Conservation (phyloP, 2,329 filamentous ascomycete genomes). For the Aspergillus sp. region DNA sequence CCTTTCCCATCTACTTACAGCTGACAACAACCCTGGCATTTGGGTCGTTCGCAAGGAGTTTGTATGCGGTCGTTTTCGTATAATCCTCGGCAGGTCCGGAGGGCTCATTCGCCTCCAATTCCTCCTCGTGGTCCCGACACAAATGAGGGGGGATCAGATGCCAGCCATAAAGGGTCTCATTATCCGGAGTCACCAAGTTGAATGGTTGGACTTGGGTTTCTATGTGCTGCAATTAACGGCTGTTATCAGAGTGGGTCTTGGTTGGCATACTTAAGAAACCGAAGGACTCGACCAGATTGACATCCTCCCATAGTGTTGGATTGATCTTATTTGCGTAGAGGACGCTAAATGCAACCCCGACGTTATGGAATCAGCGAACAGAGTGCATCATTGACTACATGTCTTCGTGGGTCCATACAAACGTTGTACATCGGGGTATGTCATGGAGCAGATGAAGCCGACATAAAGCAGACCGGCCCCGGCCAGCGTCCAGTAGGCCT, state of each 20-base stretch:
- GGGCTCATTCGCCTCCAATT: slow-evolving; percentile 54
- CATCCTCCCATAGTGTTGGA: slow-evolving; percentile 68
- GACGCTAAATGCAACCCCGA: slow-evolving; percentile 53
- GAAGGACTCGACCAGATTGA: slow-evolving; percentile 76
- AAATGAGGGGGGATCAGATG: slow-evolving; percentile 79
- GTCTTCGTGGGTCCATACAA: slow-evolving; percentile 57
- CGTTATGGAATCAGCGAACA: background rate
- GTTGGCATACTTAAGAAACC: slow-evolving; percentile 74
- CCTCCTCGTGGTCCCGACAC: slow-evolving; percentile 69
- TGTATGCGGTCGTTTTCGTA: slow-evolving; percentile 49
- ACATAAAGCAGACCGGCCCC: slow-evolving; percentile 65
- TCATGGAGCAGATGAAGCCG: slow-evolving; percentile 63
- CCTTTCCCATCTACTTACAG: slow-evolving; percentile 39
- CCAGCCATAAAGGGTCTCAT: slow-evolving; percentile 81
- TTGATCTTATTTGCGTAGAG: slow-evolving; percentile 82
- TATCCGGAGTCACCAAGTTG: slow-evolving; percentile 70
- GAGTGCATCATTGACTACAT: background rate
- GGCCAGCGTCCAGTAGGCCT: slow-evolving; percentile 57
- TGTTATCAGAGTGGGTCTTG: background rate
- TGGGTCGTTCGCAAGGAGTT: slow-evolving; percentile 51
- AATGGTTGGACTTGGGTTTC: slow-evolving; percentile 90
- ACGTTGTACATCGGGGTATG: slow-evolving; percentile 72
- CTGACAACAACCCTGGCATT: slow-evolving; percentile 56
- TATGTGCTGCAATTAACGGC: slow-evolving; percentile 36
- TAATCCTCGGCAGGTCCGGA: slow-evolving; percentile 54